Evolutionary conservation across 2,329 filamentous ascomycete genomes (phyloP), one percentile per base, ranked within the genome.

Genomic region (Aplosporella prunicola): DNA sequence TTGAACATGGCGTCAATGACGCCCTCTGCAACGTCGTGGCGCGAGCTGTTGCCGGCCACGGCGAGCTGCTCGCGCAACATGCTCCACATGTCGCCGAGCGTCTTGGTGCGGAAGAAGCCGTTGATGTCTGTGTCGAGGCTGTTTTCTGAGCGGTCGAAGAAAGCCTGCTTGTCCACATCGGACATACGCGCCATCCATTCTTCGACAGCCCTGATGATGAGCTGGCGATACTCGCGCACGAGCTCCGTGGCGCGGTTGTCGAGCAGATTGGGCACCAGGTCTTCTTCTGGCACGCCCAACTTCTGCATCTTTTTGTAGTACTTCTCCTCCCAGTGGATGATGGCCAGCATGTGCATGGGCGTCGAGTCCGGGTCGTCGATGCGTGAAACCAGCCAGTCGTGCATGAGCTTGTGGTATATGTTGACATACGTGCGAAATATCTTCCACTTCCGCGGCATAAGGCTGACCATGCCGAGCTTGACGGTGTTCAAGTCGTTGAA

Each of bases 101-200:
- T 94, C 63, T 84, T 88, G 35, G 88, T 95, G 33, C 89, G 80
- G 64, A 94, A 88, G 58, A 85, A 88, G 43, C 86, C 86, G 57
- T 93, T 87, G 53, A 88, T 79, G 60, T 93, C 87, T 50, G 77
- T 78, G 56, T 94, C 87, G 45, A 95, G 70, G 53, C 88, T 84
- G 51, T 87, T 83, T 42, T 80, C 72, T 48, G 78, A 79, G 45
- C 88, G 78, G 40, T 86, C 78, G 32, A 77, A 68, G 60, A 98
- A 93, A 48, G 85, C 81, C 50, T 79, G 81, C 52, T 74, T 75
- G 61, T 98, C 93, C 29, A 84, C 80, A 7, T 70, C 71, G 51
- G 85, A 86, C 59, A 98, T 95, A 41, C 87, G 79, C 45, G 93
- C 85, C 71, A 96, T 93, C 88, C 91, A 98, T 65, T 96, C 84